These are phyloP conservation scores for Sporothrix inflata DNA, from an alignment of 2,329 filamentous ascomycete species.

Conservation along the genomic window DNA sequence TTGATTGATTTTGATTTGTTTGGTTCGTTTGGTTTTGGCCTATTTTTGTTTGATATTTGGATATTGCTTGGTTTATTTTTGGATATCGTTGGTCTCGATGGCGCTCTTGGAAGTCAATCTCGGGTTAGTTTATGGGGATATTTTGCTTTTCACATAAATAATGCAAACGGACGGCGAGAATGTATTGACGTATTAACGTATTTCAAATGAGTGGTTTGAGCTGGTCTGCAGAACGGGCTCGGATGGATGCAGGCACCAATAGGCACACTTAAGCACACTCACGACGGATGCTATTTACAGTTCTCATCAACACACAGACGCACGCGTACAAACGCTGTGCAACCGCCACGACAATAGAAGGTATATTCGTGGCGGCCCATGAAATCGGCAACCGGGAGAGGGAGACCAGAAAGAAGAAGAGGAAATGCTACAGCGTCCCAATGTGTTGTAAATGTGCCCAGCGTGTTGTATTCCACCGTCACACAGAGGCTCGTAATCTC, in stretches of 20 bases:
- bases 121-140: neutral
- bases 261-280: neutral
- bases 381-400: neutral
- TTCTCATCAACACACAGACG: neutral
- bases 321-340: slow-evolving; percentile 5
- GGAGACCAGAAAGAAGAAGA: neutral
- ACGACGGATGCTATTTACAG: neutral
- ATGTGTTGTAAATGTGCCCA: neutral
- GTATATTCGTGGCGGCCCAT: neutral
- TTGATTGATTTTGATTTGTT: neutral
- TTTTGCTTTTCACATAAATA: neutral
- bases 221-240: neutral
- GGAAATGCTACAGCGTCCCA: neutral
- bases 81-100: neutral
- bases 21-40: no score
- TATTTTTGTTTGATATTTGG: no score
- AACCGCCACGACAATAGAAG: neutral
- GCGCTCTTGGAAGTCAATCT: neutral
- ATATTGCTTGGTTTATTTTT: no score
- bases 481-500: slow-evolving; percentile 13
- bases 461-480: neutral
- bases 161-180: neutral
- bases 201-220: neutral
- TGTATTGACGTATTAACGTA: neutral
- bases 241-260: neutral